Percentiles rank a stretch among this genome's conserved stretches.
These are phyloP conservation scores for Scenedesmus sp. DNA, from an alignment of 163 green algal genomes.

Conservation along the genomic window DNA sequence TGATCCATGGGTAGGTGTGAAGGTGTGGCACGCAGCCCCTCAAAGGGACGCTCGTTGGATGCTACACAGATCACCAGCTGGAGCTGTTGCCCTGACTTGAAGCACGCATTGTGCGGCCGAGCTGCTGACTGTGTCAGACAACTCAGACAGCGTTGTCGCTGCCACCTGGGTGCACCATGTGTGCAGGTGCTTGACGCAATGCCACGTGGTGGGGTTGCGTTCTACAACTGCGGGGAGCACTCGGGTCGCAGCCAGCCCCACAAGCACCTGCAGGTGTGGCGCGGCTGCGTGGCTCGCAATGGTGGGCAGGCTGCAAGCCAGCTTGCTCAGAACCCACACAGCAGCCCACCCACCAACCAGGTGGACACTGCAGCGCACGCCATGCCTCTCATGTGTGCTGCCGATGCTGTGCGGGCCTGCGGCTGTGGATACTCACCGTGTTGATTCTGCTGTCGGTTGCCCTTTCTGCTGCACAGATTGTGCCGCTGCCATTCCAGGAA, in stretches of 20 bases:
- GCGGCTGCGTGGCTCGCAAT: too few relatives aligned
- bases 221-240: slow-evolving; percentile 89
- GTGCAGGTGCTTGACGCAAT: slow-evolving; percentile 61
- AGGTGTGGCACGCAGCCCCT: too few relatives aligned
- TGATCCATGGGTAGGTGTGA: too few relatives aligned
- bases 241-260: slow-evolving; percentile 91
- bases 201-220: slow-evolving; percentile 85
- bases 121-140: not conserved
- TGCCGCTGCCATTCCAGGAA: slow-evolving; percentile 79
- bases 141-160: not conserved
- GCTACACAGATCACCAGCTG: too few relatives aligned
- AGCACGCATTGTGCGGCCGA: not conserved
- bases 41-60: too few relatives aligned
- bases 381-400: not conserved
- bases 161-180: not conserved
- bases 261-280: slow-evolving; percentile 89
- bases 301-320: not conserved
- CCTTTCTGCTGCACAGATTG: slow-evolving; percentile 57
- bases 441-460: not conserved
- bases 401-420: not conserved
- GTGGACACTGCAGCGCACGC: not conserved
- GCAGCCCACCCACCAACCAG: not conserved
- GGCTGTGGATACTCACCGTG: not conserved
- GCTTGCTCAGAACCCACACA: not conserved
- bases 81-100: not conserved